A percentile compares a stretch with the other conserved stretches of the same genome.
Conservation (phyloP, 768 basidiomycete species). For the Tubosaeta sp. region DNA sequence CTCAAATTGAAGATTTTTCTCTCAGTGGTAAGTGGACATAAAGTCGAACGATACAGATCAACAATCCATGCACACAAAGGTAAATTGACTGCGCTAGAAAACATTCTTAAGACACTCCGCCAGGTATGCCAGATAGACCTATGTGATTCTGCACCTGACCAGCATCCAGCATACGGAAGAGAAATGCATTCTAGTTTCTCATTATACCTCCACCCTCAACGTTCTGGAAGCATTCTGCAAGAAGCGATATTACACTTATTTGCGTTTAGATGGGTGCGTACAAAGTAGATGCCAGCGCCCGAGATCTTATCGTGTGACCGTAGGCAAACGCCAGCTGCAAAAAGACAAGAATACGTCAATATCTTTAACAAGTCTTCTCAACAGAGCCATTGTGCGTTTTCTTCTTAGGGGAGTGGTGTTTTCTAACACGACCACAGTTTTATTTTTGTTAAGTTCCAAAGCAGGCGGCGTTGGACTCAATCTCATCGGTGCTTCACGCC, state of each 20-base stretch:
- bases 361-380: constrained; percentile 79
- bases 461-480: constrained; percentile 95
- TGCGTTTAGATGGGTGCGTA: constrained; percentile 80
- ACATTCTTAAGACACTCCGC: constrained; percentile 56
- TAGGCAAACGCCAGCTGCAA: constrained; percentile 72
- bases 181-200: constrained; percentile 95
- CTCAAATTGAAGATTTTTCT: constrained; percentile 64
- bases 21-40: constrained; percentile 61
- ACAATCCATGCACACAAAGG: constrained; percentile 42
- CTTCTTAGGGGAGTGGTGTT: neutral
- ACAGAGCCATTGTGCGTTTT: constrained; percentile 57
- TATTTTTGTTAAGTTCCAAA: constrained; percentile 93
- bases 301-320: neutral
- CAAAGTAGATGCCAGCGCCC: neutral
- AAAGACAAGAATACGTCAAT: constrained; percentile 85
- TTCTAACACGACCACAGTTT: constrained; percentile 44
- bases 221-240: constrained; percentile 86
- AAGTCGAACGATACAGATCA: neutral
- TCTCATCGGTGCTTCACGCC: constrained; percentile 82
- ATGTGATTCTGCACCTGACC: constrained; percentile 2
- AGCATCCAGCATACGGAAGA: constrained; percentile 66
- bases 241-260: constrained; percentile 68
- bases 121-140: constrained; percentile 37
- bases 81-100: constrained; percentile 66
- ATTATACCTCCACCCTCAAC: constrained; percentile 92